Percentiles rank a stretch among this genome's conserved stretches.
Conservation (phyloP, 352 stramenopile genomes). For the Elongisporangium undulatum region DNA sequence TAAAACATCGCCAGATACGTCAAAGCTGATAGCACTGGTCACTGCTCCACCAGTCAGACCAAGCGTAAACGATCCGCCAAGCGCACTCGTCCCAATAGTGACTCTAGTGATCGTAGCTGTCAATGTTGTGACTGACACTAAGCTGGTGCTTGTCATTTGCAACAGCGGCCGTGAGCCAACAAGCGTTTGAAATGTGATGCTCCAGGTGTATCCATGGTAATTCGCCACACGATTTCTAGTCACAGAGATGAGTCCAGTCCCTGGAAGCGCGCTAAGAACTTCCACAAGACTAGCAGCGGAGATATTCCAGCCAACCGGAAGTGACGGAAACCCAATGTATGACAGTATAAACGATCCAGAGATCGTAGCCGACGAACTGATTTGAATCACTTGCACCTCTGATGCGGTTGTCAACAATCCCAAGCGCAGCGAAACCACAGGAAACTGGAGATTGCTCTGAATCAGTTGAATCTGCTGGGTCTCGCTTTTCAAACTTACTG, state of each 20-base stretch:
- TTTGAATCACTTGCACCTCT: constrained; percentile 24
- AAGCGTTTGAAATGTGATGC: constrained; percentile 23
- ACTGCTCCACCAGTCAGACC: constrained; percentile 8
- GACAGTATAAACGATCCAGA: constrained; percentile 18
- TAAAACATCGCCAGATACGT: constrained; percentile 10
- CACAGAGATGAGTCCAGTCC: constrained; percentile 15
- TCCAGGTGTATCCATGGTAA: constrained; percentile 18
- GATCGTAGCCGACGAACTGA: constrained; percentile 13
- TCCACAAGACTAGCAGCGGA: constrained; percentile 7
- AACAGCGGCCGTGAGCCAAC: constrained; percentile 15
- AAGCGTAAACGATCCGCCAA: constrained; percentile 21
- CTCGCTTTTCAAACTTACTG: constrained; percentile 10
- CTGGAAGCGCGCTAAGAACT: constrained; percentile 13
- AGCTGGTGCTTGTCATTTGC: constrained; percentile 6
- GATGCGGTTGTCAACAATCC: constrained; percentile 8
- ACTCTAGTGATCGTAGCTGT: constrained; percentile 10
- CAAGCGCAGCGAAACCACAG: constrained; percentile 9
- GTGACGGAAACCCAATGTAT: constrained; percentile 14
- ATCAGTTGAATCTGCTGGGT: constrained; percentile 10
- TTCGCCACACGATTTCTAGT: constrained; percentile 3
- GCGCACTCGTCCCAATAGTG: constrained; percentile 5
- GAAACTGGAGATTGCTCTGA: constrained; percentile 3
- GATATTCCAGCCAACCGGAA: constrained; percentile 15
- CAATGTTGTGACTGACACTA: constrained; percentile 12
- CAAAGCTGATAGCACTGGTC: constrained; percentile 8